A percentile compares a stretch with the other conserved stretches of the same genome.
phyloP scores from a whole-genome alignment of 2,329 filamentous ascomycete species.

The Cladosporium sp. region DNA sequence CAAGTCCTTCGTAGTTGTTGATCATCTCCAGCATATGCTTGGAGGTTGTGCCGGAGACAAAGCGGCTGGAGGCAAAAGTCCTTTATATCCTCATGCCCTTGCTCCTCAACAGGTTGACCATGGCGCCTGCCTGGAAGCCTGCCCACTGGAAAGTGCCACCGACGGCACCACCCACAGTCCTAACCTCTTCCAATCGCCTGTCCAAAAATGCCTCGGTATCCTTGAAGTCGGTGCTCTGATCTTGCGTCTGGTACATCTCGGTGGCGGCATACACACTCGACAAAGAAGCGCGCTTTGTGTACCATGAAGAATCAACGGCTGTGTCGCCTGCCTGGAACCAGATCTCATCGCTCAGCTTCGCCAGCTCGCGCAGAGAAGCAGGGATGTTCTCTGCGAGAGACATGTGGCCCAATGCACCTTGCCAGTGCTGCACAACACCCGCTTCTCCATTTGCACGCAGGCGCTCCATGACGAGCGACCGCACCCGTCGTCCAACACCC shows the following conservation, averaged over 20 bases:
- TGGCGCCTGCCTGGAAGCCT: constrained; percentile 76
- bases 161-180: constrained; percentile 62
- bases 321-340: constrained; percentile 82
- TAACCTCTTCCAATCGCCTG: constrained; percentile 70
- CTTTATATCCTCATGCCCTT: constrained; percentile 78
- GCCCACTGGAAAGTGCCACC: constrained; percentile 72
- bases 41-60: not conserved
- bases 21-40: not conserved
- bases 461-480: constrained; percentile 72
- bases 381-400: constrained; percentile 79
- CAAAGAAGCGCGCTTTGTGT: constrained; percentile 68
- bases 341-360: constrained; percentile 85
- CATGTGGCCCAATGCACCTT: constrained; percentile 91
- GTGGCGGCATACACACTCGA: constrained; percentile 68
- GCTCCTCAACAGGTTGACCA: constrained; percentile 81
- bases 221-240: constrained; percentile 69
- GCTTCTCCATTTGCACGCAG: constrained; percentile 69
- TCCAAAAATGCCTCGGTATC: constrained; percentile 82
- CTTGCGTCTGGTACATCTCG: constrained; percentile 94
- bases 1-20: not conserved
- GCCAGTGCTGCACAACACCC: constrained; percentile 72
- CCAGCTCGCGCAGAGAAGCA: constrained; percentile 75
- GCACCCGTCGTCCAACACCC: constrained; percentile 65
- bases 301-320: constrained; percentile 85
- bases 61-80: not conserved